Evolutionary conservation across 345 rosid species (phyloP), one percentile per base, ranked within the genome.

Genomic region (Triadica sebifera): DNA sequence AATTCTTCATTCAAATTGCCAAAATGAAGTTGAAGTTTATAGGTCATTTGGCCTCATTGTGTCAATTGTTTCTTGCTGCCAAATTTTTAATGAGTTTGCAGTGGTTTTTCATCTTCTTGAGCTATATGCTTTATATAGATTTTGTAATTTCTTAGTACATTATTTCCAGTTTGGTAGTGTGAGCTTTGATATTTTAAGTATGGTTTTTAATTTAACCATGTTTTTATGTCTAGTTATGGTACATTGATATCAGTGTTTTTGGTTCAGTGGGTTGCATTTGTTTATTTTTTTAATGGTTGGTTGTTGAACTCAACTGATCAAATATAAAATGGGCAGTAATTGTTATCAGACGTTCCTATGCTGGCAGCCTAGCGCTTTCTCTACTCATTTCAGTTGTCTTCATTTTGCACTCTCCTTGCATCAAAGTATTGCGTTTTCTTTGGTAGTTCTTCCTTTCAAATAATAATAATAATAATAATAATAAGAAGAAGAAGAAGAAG

Each of bases 151-250:
- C 51, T 7, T 50, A 29, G 60, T 37, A 24, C 49, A 56, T 12
- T 67, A 24, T 47, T 25, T 67, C 38, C 10, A 65, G 41, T 41
- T 41, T 17, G 45, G 13, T 51, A 12, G 20, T 19, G 17, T 69
- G 60, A 64, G 71, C 75, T 52, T 6, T 45, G 55, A 10, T 73
- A 6, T 68, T 77, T 73, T 39, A 53, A 12, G 29, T 20, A 51
- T 15, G 12, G 38, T 12, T 50, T 13, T 46, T 46, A 5, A 12
- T 17, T 29, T 61, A 4, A 71, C 39, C 52, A 24, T 73, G 51
- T 73, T 56, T 39, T 66, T n/a, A 12, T 70, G 37, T 72, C 49
- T 66, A 57, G 69, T 24, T 24, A 57, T 41, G 67, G 46, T 41
- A 20, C 70, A 70, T 75, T n/a, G 71, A 25, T 25, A 53, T 65